Evolutionary conservation across 495 filamentous ascomycete genomes (phyloP), one percentile per base, ranked within the genome.

Genomic region (Polyplosphaeria fusca): DNA sequence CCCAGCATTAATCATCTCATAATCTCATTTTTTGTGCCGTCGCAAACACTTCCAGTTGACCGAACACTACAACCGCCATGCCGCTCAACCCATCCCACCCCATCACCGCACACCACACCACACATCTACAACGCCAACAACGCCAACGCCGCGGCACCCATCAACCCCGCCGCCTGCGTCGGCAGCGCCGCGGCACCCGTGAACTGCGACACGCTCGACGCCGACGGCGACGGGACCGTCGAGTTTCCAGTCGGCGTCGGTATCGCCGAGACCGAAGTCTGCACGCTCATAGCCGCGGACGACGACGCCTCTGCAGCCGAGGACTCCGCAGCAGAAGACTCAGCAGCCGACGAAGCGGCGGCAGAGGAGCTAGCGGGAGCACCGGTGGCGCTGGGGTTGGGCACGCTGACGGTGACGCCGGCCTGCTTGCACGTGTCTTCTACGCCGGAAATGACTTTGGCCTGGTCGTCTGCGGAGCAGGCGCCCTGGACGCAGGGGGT

Each of bases 401-500:
- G 42, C 22, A 64, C 47, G 22, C 14, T n/a, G 37, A 64, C 42
- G 25, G 55, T 35, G 22, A 60, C 57, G 43, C 62, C 62, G 18
- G 51, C 52, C 2, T 35, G 42, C 9, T 27, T 42, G 52, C 62
- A 65, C 12, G 53, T 58, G 12, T 41, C 25, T 47, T 60, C 41
- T 32, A 59, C 55, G 9, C 52, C 52, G 16, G 57, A 18, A 43
- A 65, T 60, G 57, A 38, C 65, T 71, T 72, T 55, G 40, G 69
- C 64, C 50, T 76, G 75, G 53, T 77, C 76, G 0, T 60, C 23
- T 11, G 60, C 24, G 14, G 52, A 51, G 65, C 76, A 79, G 13
- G 65, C 67, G 54, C 70, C 67, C 63, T 77, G 43, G 11, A 79
- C 73, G 44, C 77, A 79, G 19, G 77, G 75, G 27, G 70, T 72